Conservation (phyloP, 495 filamentous ascomycete species). For the Lophiostoma macrostomum region DNA sequence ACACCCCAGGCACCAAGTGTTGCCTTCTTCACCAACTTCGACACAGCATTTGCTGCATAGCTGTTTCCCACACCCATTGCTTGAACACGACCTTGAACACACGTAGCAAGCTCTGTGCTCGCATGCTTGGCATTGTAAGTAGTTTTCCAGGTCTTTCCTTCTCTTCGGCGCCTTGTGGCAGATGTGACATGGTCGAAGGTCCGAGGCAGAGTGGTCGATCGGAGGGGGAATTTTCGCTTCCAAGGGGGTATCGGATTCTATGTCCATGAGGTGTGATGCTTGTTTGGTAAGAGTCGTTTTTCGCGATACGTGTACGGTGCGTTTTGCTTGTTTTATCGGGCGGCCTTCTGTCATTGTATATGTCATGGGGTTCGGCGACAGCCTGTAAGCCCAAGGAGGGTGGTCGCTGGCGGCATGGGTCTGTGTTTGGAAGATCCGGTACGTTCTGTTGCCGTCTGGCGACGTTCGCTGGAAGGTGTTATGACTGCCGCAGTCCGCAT, state of each 20-base stretch:
- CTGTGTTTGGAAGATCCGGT: background rate
- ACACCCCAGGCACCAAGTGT: slow-evolving; percentile 23
- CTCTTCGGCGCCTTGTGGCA: slow-evolving; percentile 26
- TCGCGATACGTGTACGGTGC: slow-evolving; percentile 1
- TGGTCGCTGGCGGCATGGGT: background rate
- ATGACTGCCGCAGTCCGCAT: background rate
- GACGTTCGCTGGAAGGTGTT: background rate
- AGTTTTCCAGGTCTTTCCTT: slow-evolving; percentile 24
- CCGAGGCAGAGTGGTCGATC: background rate
- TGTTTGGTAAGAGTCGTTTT: background rate
- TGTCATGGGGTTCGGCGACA: background rate
- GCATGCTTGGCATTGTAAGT: slow-evolving; percentile 20
- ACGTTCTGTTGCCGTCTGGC: background rate
- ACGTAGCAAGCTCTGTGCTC: slow-evolving; percentile 27
- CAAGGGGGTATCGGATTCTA: slow-evolving; percentile 1
- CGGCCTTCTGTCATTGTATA: background rate
- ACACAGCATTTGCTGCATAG: slow-evolving; percentile 28
- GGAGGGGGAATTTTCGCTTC: background rate
- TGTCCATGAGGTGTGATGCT: slow-evolving; percentile 24
- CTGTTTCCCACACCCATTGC: slow-evolving; percentile 9
- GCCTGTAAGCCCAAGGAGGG: background rate
- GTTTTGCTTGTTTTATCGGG: slow-evolving; percentile 10
- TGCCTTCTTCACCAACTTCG: slow-evolving; percentile 32
- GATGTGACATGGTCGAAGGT: slow-evolving; percentile 28
- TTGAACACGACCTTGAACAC: slow-evolving; percentile 23